Conservation (phyloP, 2,329 filamentous ascomycete species). For the Corynespora cassiicola region DNA sequence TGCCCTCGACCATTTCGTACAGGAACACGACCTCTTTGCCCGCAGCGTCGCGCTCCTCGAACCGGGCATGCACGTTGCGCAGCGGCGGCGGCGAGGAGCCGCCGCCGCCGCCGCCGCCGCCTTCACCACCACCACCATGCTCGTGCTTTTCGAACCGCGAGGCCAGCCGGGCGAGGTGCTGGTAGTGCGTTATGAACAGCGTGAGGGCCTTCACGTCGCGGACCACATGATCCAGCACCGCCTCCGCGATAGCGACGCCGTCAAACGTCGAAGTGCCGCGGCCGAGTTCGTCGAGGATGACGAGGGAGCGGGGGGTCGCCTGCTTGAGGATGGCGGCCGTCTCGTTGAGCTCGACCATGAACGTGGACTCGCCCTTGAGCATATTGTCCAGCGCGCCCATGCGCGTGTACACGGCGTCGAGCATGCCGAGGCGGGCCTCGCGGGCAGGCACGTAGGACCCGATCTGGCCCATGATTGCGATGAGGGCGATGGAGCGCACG, state of each 20-base stretch:
- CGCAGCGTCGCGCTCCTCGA: conserved; percentile 60
- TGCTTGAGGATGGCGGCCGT: conserved; percentile 89
- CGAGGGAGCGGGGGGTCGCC: conserved; percentile 81
- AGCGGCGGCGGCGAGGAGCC: no score
- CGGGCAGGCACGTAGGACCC: conserved; percentile 91
- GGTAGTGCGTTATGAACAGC: conserved; percentile 98
- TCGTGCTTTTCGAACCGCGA: conserved; percentile 69
- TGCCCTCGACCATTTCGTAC: conserved; percentile 89
- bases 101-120: no score
- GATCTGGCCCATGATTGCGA: conserved; percentile 92
- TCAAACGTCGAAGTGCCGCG: conserved; percentile 94
- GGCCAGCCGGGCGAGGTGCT: conserved; percentile 78
- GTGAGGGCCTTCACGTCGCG: conserved; percentile 77
- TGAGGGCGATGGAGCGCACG: conserved; percentile 88
- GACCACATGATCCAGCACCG: conserved; percentile 85
- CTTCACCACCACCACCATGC: no score
- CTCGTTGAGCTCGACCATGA: conserved; percentile 97
- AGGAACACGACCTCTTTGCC: conserved; percentile 87
- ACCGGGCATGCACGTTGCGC: conserved; percentile 93
- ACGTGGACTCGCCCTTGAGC: conserved; percentile 91
- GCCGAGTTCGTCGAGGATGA: conserved; percentile 94
- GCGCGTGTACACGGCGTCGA: conserved; percentile 92
- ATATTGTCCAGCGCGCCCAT: conserved; percentile 98
- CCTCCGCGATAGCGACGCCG: conserved; percentile 92
- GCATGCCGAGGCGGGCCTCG: conserved; percentile 75